Conservation (phyloP, 2,329 filamentous ascomycete genomes). For the Aspergillus ustus region DNA sequence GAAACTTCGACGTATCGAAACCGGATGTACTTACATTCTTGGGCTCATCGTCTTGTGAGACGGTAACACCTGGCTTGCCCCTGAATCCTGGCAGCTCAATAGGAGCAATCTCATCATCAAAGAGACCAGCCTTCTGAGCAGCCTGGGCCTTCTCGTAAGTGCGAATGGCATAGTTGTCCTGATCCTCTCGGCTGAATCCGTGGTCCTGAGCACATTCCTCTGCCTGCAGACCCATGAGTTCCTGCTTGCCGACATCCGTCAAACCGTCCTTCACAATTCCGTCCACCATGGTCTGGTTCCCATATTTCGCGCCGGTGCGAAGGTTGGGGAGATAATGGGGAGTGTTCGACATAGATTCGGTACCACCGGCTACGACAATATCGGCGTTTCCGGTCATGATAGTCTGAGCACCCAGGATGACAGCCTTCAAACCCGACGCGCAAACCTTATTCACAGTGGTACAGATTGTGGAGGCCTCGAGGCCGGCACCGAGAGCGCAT, state of each 20-base stretch:
- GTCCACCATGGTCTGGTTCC: constrained; percentile 85
- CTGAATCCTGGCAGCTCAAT: constrained; percentile 85
- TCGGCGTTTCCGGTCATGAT: constrained; percentile 96
- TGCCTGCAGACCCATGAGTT: constrained; percentile 93
- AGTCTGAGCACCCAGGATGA: constrained; percentile 92
- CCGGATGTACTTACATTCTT: constrained; percentile 69
- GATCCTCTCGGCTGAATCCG: constrained; percentile 77
- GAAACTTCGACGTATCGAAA: not conserved
- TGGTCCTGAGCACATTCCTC: constrained; percentile 92
- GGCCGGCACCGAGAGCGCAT: constrained; percentile 86
- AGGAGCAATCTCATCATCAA: constrained; percentile 85
- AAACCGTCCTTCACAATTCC: constrained; percentile 93
- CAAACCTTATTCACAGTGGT: constrained; percentile 99
- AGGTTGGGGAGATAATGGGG: constrained; percentile 93
- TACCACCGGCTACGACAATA: constrained; percentile 89
- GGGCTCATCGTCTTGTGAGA: constrained; percentile 91
- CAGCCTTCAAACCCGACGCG: constrained; percentile 90
- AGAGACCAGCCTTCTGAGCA: constrained; percentile 79
- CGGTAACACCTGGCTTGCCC: constrained; percentile 80
- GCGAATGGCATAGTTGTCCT: constrained; percentile 95
- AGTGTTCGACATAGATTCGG: constrained; percentile 98
- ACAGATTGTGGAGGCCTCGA: constrained; percentile 76
- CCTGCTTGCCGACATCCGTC: constrained; percentile 85
- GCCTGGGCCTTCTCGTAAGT: constrained; percentile 93
- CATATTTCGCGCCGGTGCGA: constrained; percentile 89